Conservation (phyloP, 345 rosid genomes). For the Microcos paniculata region DNA sequence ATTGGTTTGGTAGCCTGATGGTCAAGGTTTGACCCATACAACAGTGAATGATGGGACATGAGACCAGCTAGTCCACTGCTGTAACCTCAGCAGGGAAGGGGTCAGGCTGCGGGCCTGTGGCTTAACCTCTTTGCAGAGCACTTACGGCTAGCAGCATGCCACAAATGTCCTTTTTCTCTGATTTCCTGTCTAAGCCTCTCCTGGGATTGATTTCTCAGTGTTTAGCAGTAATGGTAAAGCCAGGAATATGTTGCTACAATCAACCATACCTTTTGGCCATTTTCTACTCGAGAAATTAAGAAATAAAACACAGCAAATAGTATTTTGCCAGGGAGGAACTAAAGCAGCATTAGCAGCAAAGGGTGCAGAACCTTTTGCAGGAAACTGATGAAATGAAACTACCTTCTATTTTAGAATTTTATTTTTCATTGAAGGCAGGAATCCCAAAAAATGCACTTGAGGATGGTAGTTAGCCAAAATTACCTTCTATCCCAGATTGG, state of each 20-base stretch:
- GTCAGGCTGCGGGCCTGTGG: neutral
- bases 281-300: neutral
- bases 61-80: neutral
- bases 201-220: neutral
- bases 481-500: constrained; percentile 99
- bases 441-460: neutral
- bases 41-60: neutral
- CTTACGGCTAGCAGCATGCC: neutral
- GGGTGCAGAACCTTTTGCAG: neutral
- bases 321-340: neutral
- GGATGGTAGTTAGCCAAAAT: neutral
- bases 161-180: neutral
- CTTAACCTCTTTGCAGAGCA: neutral
- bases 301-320: neutral
- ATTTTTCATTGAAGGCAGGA: neutral
- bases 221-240: neutral
- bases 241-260: neutral
- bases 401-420: neutral
- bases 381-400: neutral
- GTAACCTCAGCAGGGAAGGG: neutral
- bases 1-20: constrained; percentile 2
- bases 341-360: neutral
- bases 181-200: neutral
- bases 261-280: neutral
- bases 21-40: neutral